Conservation (phyloP, 768 basidiomycete species). For the Auriscalpium orientale region DNA sequence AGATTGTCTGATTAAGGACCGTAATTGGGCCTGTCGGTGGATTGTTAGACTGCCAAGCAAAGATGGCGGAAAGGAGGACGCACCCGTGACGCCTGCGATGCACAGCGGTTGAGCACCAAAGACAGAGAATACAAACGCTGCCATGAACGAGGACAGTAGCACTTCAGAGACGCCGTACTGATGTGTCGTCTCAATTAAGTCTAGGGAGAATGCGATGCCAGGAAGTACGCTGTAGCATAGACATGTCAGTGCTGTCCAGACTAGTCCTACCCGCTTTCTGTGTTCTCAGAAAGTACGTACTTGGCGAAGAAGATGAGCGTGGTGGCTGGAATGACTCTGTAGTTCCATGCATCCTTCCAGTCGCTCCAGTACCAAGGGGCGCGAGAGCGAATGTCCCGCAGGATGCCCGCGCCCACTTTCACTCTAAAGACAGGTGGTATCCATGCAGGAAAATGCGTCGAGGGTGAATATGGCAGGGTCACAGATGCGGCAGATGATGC, state of each 20-base stretch:
- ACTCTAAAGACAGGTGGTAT: background rate
- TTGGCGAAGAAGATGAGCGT: constrained; percentile 83
- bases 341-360: constrained; percentile 91
- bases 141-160: constrained; percentile 77
- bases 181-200: constrained; percentile 84
- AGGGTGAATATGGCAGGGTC: background rate
- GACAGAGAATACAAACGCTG: constrained; percentile 79
- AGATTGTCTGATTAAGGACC: constrained; percentile 88
- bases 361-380: constrained; percentile 77
- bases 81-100: constrained; percentile 86
- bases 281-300: constrained; percentile 29
- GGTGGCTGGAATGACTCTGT: constrained; percentile 82
- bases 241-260: constrained; percentile 6
- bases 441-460: background rate
- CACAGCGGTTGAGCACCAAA: constrained; percentile 88
- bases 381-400: constrained; percentile 59
- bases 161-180: constrained; percentile 90
- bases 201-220: constrained; percentile 86
- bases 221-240: constrained; percentile 57
- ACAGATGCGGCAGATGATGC: constrained; percentile 21
- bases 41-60: background rate
- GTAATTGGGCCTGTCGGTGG: constrained; percentile 68
- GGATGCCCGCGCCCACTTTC: constrained; percentile 7
- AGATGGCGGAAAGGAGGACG: constrained; percentile 1
- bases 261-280: constrained; percentile 8